Base-by-base conservation (phyloP, 2,329 filamentous ascomycete genomes). In the Waltergamsia citrina region DNA sequence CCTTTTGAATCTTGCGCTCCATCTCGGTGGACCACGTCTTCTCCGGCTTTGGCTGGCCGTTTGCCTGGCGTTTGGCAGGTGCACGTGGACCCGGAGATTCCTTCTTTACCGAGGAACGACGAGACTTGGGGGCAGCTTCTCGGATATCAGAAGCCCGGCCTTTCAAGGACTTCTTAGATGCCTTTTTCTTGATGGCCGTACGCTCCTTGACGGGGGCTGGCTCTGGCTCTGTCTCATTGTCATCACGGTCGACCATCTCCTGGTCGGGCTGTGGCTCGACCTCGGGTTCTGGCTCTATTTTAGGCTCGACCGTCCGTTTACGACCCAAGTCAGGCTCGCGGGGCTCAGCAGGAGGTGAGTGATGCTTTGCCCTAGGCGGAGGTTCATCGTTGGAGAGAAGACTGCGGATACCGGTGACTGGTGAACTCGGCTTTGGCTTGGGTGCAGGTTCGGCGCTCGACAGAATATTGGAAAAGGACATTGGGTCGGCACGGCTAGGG, bases 381-480 rank as follows among this genome's bases (percentile, higher is more conserved):
- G 82, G 78, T 36, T 86, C 80, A 35, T 83, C 71, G 44, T 76
- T 87, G 4, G 86, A 90, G 29, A 96, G 78, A 39, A 96, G 93
- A 53, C 88, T 95, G 44, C n/a, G n/a, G n/a, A n/a, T n/a, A n/a
- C n/a, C n/a, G 21, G 48, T 49, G 15, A 60, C 49, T 3, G 62
- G 62, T 21, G 67, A 64, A 28, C 62, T 64, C 10, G 60, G 53
- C 43, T 63, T 69, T 7, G 71, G 67, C 40, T 68, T 68, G 3
- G 68, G 63, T 25, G 74, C 68, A 34, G 82, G 78, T 36, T 86
- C 80, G 36, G 83, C 71, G 44, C 76, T 87, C 4, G 86, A 90
- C 28, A 96, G 78, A 39, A 96, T 93, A 53, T 88, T 95, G 44
- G 86, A 92, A 51, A 96, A 92, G 5, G 88, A 92, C 88, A 95